These are phyloP conservation scores for Rhynchospora breviuscula DNA, from an alignment of 176 grass and related monocot genomes.

Conservation along the genomic window DNA sequence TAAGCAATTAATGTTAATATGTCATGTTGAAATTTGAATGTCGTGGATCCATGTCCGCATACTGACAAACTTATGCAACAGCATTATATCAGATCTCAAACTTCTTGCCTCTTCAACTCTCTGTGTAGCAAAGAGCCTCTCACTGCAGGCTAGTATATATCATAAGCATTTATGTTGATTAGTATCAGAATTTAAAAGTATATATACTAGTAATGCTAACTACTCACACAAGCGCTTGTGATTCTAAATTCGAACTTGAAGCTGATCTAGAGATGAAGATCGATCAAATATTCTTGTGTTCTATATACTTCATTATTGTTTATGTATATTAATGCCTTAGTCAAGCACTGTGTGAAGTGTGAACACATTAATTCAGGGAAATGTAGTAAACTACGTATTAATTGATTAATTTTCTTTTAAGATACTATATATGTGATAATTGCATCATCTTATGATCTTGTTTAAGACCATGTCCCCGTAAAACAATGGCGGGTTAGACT, in stretches of 20 bases:
- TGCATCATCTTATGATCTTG: too few relatives aligned
- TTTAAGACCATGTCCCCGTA: too few relatives aligned
- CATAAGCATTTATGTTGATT: background rate
- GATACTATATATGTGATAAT: too few relatives aligned
- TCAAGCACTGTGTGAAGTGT: background rate
- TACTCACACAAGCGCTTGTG: background rate
- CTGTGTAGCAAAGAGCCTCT: background rate
- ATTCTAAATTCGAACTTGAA: background rate
- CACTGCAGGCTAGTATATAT: background rate
- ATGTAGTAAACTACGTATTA: too few relatives aligned
- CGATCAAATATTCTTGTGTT: background rate
- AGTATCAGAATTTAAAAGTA: background rate
- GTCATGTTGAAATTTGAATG: background rate
- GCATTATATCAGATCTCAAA: background rate
- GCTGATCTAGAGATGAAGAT: background rate
- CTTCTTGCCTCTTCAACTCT: background rate
- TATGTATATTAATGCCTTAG: too few relatives aligned
- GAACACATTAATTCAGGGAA: background rate
- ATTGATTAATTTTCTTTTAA: too few relatives aligned
- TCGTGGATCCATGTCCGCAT: background rate
- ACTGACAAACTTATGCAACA: background rate
- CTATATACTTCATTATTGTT: background rate
- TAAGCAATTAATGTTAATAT: background rate
- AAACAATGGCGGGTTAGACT: too few relatives aligned
- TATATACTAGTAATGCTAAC: background rate